Base-by-base conservation (phyloP, 202 grass and related monocot species). In the Carex arenaria region DNA sequence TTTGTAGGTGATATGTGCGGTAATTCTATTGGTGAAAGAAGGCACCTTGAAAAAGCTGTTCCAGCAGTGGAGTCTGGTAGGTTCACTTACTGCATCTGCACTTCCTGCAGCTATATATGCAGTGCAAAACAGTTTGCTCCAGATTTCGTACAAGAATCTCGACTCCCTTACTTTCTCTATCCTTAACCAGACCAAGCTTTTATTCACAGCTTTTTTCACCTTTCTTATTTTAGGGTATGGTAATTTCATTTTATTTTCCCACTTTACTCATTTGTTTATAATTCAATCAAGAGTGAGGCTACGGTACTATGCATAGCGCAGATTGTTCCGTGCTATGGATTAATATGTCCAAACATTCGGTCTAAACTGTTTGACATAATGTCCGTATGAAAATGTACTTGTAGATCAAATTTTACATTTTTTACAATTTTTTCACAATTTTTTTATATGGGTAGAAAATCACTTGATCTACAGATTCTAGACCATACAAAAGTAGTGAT, bases 61-160 rank as follows among this genome's bases (percentile, higher is more conserved):
- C 66, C 84, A 78, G 65, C 63, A 92, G 51, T 98, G 95, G 95
- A 93, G n/a, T 72, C 86, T 98, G 68, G 19, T 84, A 81, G 88
- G 88, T 68, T 94, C 95, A 75, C 81, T 98, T 60, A 98, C 88
- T 75, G 93, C 95, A 5, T 98, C 95, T 72, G 95, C 88, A 77
- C 89, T 95, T 85, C 92, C 95, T 79, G 95, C 95, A 84, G 95
- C 93, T 47, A 98, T 98, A n/a, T 98, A 98, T 80, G 95, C 93
- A 28, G 61, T 98, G 72, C 95, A 98, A 84, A 98, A 98, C 86
- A 98, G 92, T 64, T 79, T 98, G 79, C 72, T 98, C 81, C 95
- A 95, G 82, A 95, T 98, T 83, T 95, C 95, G 69, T 98, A 98
- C 91, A 98, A 95, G 85, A 95, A 98, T 86, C 89, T 98, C 64